A percentile compares a stretch with the other conserved stretches of the same genome.
Evolutionary conservation across 306 rosid species (phyloP).

Genomic region (Castanopsis chinensis): DNA sequence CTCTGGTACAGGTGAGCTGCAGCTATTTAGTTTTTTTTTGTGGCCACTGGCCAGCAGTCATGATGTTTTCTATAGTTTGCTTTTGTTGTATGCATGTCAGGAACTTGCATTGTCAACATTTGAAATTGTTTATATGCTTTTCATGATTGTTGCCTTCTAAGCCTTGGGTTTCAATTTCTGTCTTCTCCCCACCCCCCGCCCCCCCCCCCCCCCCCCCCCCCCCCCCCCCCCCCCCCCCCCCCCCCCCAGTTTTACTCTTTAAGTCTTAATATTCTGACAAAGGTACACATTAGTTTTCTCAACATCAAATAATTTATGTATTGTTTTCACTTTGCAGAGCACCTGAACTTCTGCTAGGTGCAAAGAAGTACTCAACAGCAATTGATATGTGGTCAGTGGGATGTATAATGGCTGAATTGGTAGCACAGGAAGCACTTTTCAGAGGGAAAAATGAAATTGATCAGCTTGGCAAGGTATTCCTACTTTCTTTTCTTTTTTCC

Average conservation of each 20-base stretch:
- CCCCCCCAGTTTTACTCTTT: neutral
- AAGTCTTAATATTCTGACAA: neutral
- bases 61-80: neutral
- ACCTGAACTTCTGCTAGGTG: constrained; percentile 80
- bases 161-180: neutral
- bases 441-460: constrained; percentile 78
- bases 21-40: neutral
- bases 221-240: too few species aligned
- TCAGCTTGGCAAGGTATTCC: constrained; percentile 72
- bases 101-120: neutral
- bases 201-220: too few species aligned
- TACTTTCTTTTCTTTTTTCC: neutral
- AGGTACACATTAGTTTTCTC: neutral
- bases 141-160: neutral
- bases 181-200: neutral
- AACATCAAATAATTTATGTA: neutral
- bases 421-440: constrained; percentile 78
- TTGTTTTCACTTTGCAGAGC: constrained; percentile 52
- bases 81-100: neutral
- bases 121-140: neutral
- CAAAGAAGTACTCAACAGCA: constrained; percentile 83
- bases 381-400: constrained; percentile 99
- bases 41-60: neutral
- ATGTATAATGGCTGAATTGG: constrained; percentile 89
- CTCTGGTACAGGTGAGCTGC: constrained; percentile 85